Conservation (phyloP, 805 yeast species). For the Barnettozyma sp. region DNA sequence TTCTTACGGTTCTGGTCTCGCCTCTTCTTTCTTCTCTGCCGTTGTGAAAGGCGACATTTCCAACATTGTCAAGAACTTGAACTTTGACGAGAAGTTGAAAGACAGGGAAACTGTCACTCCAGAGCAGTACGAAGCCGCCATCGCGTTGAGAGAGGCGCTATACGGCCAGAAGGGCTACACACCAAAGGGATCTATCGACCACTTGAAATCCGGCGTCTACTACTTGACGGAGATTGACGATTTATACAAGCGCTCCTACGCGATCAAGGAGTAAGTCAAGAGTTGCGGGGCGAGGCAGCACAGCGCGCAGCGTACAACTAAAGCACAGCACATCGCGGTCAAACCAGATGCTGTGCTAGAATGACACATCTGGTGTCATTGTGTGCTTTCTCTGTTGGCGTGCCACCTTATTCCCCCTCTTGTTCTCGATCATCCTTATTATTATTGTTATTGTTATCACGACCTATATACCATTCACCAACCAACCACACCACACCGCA, state of each 20-base stretch:
- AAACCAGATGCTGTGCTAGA: no score
- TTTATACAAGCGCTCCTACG: slow-evolving; percentile 78
- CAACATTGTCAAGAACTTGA: slow-evolving; percentile 53
- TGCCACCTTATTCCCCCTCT: no score
- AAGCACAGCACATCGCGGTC: no score
- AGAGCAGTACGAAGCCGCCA: slow-evolving; percentile 70
- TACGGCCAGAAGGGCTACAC: slow-evolving; percentile 73
- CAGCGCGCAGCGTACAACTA: no score
- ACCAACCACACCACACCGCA: no score
- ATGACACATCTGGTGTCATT: no score
- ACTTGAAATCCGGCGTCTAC: slow-evolving; percentile 68
- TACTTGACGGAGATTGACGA: slow-evolving; percentile 82
- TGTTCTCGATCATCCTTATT: no score
- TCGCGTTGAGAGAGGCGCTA: slow-evolving; percentile 81
- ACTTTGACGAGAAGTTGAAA: slow-evolving; percentile 60
- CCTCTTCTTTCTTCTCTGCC: slow-evolving; percentile 79
- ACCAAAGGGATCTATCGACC: slow-evolving; percentile 76
- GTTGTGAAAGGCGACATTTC: slow-evolving; percentile 77
- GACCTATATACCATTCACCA: no score
- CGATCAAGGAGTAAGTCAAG: slow-evolving; percentile 55
- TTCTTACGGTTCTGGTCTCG: slow-evolving; percentile 98
- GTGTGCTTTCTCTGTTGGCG: no score
- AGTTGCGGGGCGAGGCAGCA: no score
- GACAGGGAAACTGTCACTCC: slow-evolving; percentile 67
- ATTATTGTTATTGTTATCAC: no score